phyloP scores from a whole-genome alignment of 106 monocot species.

The Phalaenopsis aphrodite region DNA sequence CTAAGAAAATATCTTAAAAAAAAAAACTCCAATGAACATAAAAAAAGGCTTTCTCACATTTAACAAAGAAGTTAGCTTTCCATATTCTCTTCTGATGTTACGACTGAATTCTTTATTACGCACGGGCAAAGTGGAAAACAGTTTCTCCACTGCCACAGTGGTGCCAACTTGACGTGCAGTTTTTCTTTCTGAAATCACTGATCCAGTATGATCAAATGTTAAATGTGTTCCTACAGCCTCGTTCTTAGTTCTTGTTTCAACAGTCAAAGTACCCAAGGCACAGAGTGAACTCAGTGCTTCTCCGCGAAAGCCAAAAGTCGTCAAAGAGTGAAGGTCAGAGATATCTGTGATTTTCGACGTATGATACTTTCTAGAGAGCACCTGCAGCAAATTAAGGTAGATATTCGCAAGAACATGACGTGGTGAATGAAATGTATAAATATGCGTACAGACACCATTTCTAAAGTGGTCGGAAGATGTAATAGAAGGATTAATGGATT shows the following conservation, averaged over 20 bases:
- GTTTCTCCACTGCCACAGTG: constrained; percentile 74
- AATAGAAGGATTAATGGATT: not conserved
- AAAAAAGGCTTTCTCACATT: constrained; percentile 50
- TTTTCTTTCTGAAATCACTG: constrained; percentile 56
- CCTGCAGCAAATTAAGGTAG: constrained; percentile 32
- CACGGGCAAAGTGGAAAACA: constrained; percentile 91
- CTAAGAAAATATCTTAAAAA: not conserved
- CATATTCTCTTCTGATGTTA: constrained; percentile 83
- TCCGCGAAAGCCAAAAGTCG: constrained; percentile 96
- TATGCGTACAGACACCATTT: not conserved
- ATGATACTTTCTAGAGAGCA: constrained; percentile 78
- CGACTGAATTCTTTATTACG: constrained; percentile 84
- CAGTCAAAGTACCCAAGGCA: constrained; percentile 66
- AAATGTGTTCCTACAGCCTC: constrained; percentile 80
- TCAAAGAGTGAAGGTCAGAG: constrained; percentile 66
- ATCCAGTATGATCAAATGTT: constrained; percentile 71
- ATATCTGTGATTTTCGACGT: constrained; percentile 91
- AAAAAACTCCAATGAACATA: not conserved
- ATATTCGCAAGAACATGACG: not conserved
- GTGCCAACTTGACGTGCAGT: constrained; percentile 88
- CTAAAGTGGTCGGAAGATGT: not conserved
- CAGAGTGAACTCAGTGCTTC: constrained; percentile 96
- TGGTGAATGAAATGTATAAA: not conserved
- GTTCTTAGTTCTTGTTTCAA: constrained; percentile 87
- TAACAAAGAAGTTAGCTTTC: constrained; percentile 78